phyloP scores from a whole-genome alignment of 345 rosid species.

The Erysimum cheiranthoides region DNA sequence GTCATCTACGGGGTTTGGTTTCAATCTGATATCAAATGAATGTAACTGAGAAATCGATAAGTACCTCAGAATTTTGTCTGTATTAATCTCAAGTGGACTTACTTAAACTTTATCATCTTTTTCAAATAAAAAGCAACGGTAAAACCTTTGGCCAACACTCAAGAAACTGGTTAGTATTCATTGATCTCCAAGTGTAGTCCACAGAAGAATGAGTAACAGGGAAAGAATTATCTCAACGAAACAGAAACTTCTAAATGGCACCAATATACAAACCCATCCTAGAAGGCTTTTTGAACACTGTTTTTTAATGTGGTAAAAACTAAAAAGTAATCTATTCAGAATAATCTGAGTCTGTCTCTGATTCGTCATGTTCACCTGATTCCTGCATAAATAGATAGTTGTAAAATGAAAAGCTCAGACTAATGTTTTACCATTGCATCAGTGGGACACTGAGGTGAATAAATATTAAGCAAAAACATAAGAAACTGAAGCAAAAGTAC shows the following conservation, averaged over 20 bases:
- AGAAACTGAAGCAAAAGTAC: conserved; percentile 39
- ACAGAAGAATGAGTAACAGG: conserved; percentile 28
- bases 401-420: conserved; percentile 25
- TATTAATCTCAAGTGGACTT: conserved; percentile 1
- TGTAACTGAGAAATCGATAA: conserved; percentile 21
- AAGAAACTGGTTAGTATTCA: conserved; percentile 32
- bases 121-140: not conserved
- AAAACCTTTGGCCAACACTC: conserved; percentile 16
- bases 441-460: conserved; percentile 16
- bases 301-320: conserved; percentile 34
- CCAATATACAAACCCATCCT: conserved; percentile 31
- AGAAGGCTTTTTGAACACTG: conserved; percentile 29
- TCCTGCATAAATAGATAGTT: conserved; percentile 59
- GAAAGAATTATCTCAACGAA: conserved; percentile 9
- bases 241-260: conserved; percentile 24
- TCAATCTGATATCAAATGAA: conserved; percentile 22
- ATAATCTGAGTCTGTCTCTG: conserved; percentile 68
- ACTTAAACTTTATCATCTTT: conserved; percentile 20
- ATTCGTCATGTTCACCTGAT: conserved; percentile 64
- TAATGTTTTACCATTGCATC: conserved; percentile 4
- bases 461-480: not conserved
- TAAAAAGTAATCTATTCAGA: conserved; percentile 51
- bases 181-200: conserved; percentile 7
- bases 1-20: conserved; percentile 16
- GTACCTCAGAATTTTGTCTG: conserved; percentile 32